Percentiles rank a stretch among this genome's conserved stretches.
phyloP scores from a whole-genome alignment of 768 basidiomycete species.

The Tylopilus sp. region DNA sequence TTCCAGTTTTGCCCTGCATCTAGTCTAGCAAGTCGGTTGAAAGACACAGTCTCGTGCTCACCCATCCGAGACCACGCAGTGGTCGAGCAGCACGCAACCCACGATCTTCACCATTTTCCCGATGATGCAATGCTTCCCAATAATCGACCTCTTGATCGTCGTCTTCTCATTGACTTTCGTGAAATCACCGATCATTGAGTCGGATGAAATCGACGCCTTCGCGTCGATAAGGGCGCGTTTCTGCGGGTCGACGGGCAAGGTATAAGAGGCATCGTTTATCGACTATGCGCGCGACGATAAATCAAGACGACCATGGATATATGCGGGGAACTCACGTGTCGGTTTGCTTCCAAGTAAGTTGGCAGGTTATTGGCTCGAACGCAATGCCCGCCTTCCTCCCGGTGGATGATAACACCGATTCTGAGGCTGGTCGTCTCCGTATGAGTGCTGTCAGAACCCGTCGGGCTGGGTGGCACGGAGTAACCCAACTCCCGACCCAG shows the following conservation, averaged over 20 bases:
- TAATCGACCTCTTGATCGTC: conserved; percentile 73
- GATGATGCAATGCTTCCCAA: conserved; percentile 81
- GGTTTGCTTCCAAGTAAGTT: conserved; percentile 76
- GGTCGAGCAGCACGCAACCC: conserved; percentile 83
- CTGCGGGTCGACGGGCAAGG: conserved; percentile 57
- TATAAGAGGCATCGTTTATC: conserved; percentile 48
- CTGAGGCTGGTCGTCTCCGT: conserved; percentile 47
- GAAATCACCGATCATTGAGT: conserved; percentile 79
- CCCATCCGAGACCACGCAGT: conserved; percentile 88
- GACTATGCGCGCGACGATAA: conserved; percentile 35
- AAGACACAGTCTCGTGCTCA: conserved; percentile 24
- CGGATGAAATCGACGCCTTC: conserved; percentile 78
- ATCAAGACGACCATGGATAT: neutral
- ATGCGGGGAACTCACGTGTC: conserved; percentile 50
- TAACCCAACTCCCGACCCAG: conserved; percentile 29
- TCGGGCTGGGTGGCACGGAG: conserved; percentile 47
- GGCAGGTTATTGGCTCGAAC: conserved; percentile 75
- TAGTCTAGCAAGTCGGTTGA: conserved; percentile 2
- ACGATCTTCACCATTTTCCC: conserved; percentile 81
- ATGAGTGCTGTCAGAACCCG: conserved; percentile 36
- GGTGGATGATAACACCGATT: conserved; percentile 62
- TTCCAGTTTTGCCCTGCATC: conserved; percentile 66
- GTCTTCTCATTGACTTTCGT: conserved; percentile 79
- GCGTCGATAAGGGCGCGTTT: conserved; percentile 70
- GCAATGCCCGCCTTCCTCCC: conserved; percentile 49